Percentiles rank a stretch among this genome's conserved stretches.
Conservation (phyloP, 495 filamentous ascomycete genomes). For the Annulohypoxylon nitens region DNA sequence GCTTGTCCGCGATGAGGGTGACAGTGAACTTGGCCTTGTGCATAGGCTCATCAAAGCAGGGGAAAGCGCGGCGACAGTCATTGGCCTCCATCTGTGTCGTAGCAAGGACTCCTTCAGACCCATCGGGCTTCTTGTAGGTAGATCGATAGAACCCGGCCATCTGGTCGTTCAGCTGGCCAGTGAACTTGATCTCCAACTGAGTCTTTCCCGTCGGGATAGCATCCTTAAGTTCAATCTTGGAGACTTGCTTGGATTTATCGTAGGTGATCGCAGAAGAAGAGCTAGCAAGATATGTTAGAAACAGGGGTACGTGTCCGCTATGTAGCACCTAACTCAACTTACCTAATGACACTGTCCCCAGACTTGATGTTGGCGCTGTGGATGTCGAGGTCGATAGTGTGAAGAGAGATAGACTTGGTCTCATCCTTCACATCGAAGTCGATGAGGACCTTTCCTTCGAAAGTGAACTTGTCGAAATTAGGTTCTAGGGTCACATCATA, state of each 20-base stretch:
- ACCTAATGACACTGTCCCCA: conserved; percentile 59
- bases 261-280: conserved; percentile 69
- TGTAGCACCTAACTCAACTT: conserved; percentile 12
- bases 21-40: conserved; percentile 80
- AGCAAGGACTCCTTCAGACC: conserved; percentile 72
- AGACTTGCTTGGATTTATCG: conserved; percentile 73
- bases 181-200: conserved; percentile 74
- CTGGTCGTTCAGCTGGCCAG: conserved; percentile 78
- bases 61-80: conserved; percentile 79
- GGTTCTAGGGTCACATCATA: conserved; percentile 82
- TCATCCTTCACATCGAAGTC: conserved; percentile 88
- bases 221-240: conserved; percentile 73
- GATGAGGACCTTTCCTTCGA: conserved; percentile 76
- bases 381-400: conserved; percentile 88
- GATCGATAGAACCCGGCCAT: conserved; percentile 88
- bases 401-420: conserved; percentile 86
- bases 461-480: conserved; percentile 76
- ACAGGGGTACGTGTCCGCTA: conserved; percentile 23
- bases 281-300: conserved; percentile 50
- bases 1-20: conserved; percentile 79
- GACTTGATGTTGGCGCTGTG: conserved; percentile 76
- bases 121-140: conserved; percentile 75
- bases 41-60: conserved; percentile 83
- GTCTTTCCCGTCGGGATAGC: conserved; percentile 71
- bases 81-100: conserved; percentile 89